Evolutionary conservation across 805 yeast species (phyloP), one percentile per base, ranked within the genome.

Genomic region (Saccharomycopsis oosterbeekiorum): DNA sequence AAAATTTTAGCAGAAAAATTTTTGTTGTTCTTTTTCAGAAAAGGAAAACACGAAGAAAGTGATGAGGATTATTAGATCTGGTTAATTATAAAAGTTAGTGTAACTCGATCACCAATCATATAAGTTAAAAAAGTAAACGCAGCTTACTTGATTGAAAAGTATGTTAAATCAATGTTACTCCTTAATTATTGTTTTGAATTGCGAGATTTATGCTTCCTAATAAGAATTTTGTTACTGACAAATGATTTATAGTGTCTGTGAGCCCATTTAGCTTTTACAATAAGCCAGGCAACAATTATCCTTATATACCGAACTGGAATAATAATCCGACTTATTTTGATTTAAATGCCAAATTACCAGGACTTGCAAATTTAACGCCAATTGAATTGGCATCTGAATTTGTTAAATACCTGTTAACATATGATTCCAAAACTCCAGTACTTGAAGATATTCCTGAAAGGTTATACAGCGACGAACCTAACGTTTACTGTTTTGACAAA

Each of bases 401-500:
- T 71, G 80, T 88, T 60, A 78, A 84, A 42, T 73, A 80, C 75
- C 69, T 86, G 73, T 69, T 82, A 73, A 68, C 82, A 73, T 70
- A 88, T 77, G 78, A 84, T 80, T 72, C 81, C 71, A 77, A 78
- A 73, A 62, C 92, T 76, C 68, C 81, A 73, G 62, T 84, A 74
- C 68, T 81, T 73, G 76, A 88, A 76, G 53, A 47, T 47, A 47
- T 47, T 21, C 53, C 53, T 1, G 76, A 75, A 63, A 70, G 74
- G 55, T 70, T 75, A 0, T 75, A 74, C 62, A 75, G 82, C 56
- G 82, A 84, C 51, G 79, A 80, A 66, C 81, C 86, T 57, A 84
- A 84, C 59, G 78, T 85, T 64, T 91, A 88, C 69, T 86, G 84
- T 68, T 88, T 83, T 70, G 84, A 82, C 64, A 81, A 79, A 65